Conservation (phyloP, 371 early-diverging fungal genomes). For the Saksenaea vasiformis region DNA sequence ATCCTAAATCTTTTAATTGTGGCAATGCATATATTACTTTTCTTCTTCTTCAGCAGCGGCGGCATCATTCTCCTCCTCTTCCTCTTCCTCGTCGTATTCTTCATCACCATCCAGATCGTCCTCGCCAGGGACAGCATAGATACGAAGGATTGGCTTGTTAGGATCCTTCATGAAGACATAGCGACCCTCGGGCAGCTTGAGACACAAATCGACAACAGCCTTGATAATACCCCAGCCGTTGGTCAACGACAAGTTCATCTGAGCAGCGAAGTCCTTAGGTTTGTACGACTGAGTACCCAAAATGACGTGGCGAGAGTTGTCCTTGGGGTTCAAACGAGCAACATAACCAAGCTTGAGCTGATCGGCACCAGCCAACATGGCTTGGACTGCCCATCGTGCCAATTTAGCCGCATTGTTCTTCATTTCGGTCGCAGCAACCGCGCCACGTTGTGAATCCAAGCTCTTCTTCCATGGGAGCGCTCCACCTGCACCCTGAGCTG, state of each 20-base stretch:
- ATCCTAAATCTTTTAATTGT: background rate
- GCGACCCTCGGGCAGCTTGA: constrained; percentile 87
- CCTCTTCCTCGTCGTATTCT: constrained; percentile 55
- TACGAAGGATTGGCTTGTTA: constrained; percentile 84
- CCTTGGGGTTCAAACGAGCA: constrained; percentile 78
- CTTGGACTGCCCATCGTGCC: constrained; percentile 93
- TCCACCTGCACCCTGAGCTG: constrained; percentile 85
- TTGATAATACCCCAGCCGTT: constrained; percentile 97
- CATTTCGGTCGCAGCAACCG: constrained; percentile 96
- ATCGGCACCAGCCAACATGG: constrained; percentile 85
- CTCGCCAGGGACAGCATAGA: constrained; percentile 75
- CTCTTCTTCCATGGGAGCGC: constrained; percentile 95
- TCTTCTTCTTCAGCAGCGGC: constrained; percentile 10
- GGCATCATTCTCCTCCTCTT: constrained; percentile 36
- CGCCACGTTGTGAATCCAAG: constrained; percentile 95
- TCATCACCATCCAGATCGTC: constrained; percentile 65
- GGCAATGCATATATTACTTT: constrained; percentile 1
- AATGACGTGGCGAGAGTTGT: constrained; percentile 80
- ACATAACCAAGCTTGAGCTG: constrained; percentile 92
- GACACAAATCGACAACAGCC: constrained; percentile 86
- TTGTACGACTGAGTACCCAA: constrained; percentile 85
- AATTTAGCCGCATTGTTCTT: constrained; percentile 97
- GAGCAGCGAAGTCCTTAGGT: constrained; percentile 89
- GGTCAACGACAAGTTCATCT: constrained; percentile 84
- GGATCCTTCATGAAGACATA: constrained; percentile 96